These are phyloP conservation scores for Blastobotrys robertii DNA, from an alignment of 805 yeast genomes.

Conservation along the genomic window DNA sequence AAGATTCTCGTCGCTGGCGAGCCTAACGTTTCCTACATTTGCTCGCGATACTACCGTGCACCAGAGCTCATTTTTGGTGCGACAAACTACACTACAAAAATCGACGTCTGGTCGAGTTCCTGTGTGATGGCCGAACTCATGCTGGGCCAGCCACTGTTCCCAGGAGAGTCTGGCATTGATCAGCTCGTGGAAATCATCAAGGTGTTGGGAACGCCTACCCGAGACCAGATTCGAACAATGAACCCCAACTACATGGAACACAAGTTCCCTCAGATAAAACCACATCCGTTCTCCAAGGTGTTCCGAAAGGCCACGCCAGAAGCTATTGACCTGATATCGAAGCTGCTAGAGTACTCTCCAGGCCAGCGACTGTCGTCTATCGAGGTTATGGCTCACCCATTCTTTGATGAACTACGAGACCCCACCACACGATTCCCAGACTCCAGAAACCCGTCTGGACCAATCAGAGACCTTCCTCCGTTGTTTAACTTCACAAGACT, in stretches of 20 bases:
- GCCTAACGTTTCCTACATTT: slow-evolving; percentile 92
- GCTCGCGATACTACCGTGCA: slow-evolving; percentile 94
- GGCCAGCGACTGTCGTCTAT: slow-evolving; percentile 70
- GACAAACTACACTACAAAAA: slow-evolving; percentile 89
- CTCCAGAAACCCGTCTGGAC: slow-evolving; percentile 51
- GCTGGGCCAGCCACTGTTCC: slow-evolving; percentile 93
- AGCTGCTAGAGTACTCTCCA: slow-evolving; percentile 85
- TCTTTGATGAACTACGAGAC: slow-evolving; percentile 76
- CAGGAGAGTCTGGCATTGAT: slow-evolving; percentile 96
- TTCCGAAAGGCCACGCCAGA: slow-evolving; percentile 72
- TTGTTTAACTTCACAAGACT: slow-evolving; percentile 66
- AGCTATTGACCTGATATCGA: slow-evolving; percentile 76
- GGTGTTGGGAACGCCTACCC: slow-evolving; percentile 88
- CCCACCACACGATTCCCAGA: slow-evolving; percentile 34
- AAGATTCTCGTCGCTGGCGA: slow-evolving; percentile 81
- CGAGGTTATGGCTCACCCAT: slow-evolving; percentile 76
- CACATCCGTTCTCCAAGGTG: slow-evolving; percentile 50
- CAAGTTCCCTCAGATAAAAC: slow-evolving; percentile 63
- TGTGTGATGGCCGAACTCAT: slow-evolving; percentile 97
- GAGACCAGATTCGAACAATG: slow-evolving; percentile 88
- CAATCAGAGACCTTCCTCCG: slow-evolving; percentile 64
- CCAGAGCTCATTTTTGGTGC: slow-evolving; percentile 98
- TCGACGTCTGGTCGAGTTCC: slow-evolving; percentile 87
- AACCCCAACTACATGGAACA: slow-evolving; percentile 97
- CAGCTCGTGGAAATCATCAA: slow-evolving; percentile 95